phyloP scores from a whole-genome alignment of 805 yeast species.

The Danielia oregonensis region DNA sequence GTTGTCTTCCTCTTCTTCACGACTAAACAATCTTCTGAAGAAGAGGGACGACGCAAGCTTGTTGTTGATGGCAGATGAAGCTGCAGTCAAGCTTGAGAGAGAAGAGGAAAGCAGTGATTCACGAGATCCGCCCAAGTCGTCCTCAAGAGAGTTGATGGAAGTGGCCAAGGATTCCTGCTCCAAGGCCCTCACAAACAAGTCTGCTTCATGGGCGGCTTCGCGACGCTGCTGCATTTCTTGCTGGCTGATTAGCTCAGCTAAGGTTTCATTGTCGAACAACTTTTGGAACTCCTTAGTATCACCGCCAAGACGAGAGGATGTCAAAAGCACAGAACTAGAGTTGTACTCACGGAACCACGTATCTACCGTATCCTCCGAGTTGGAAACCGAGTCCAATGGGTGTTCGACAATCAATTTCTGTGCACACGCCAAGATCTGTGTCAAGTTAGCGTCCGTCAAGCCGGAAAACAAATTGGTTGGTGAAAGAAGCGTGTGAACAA shows the following conservation, averaged over 20 bases:
- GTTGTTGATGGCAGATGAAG: slow-evolving; percentile 26
- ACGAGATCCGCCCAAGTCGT: slow-evolving; percentile 10
- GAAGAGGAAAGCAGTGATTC: slow-evolving; percentile 33
- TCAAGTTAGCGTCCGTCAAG: slow-evolving; percentile 25
- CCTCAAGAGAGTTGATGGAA: slow-evolving; percentile 17
- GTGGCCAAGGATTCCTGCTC: slow-evolving; percentile 25
- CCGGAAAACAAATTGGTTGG: slow-evolving; percentile 27
- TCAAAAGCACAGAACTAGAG: slow-evolving; percentile 28
- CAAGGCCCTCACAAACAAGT: slow-evolving; percentile 19
- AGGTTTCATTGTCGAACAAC: neutral
- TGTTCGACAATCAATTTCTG: slow-evolving; percentile 21
- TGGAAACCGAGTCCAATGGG: slow-evolving; percentile 21
- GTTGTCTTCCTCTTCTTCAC: slow-evolving; percentile 11
- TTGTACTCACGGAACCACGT: slow-evolving; percentile 36
- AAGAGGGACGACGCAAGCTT: slow-evolving; percentile 29
- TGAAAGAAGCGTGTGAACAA: slow-evolving; percentile 33
- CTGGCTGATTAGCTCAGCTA: slow-evolving; percentile 12
- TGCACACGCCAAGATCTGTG: slow-evolving; percentile 24
- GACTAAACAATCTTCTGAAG: slow-evolving; percentile 25
- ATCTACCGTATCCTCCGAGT: slow-evolving; percentile 20
- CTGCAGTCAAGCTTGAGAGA: slow-evolving; percentile 25
- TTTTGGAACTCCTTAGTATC: neutral
- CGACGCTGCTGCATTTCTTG: slow-evolving; percentile 33
- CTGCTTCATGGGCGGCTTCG: slow-evolving; percentile 24
- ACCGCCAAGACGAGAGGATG: slow-evolving; percentile 23